Percentiles rank a stretch among this genome's conserved stretches.
Evolutionary conservation across 2,329 filamentous ascomycete genomes (phyloP).

Genomic region (Aspergillus sp.): DNA sequence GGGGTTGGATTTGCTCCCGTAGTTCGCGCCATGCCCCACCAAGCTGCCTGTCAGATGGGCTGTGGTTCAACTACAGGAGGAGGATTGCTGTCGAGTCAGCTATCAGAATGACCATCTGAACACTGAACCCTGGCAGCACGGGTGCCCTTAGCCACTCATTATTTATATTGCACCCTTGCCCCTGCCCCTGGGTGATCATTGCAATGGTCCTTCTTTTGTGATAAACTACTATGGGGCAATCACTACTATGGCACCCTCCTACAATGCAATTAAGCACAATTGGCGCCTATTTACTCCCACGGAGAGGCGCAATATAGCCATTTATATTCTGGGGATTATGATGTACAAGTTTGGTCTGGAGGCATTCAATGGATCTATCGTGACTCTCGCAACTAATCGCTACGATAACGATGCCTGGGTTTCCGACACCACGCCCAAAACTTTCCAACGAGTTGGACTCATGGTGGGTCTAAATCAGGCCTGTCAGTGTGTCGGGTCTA

Average conservation of each 20-base stretch:
- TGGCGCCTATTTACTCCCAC: conserved; percentile 14
- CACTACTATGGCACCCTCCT: conserved; percentile 14
- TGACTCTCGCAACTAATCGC: conserved; percentile 16
- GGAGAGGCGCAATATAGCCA: conserved; percentile 12
- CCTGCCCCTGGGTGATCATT: background rate
- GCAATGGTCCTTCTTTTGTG: background rate
- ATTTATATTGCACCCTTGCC: conserved; percentile 6
- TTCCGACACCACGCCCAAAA: conserved; percentile 11
- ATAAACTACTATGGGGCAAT: conserved; percentile 8
- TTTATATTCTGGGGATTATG: conserved; percentile 18
- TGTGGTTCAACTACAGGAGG: background rate
- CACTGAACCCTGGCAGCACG: background rate
- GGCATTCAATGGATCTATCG: conserved; percentile 18
- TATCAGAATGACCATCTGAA: background rate
- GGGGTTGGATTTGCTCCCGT: conserved; percentile 8
- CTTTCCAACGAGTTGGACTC: conserved; percentile 18
- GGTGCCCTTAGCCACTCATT: background rate
- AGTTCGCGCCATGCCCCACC: background rate
- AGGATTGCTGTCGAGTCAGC: background rate
- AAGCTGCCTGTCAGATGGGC: conserved; percentile 5
- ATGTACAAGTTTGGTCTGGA: conserved; percentile 18
- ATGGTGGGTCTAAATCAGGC: conserved; percentile 18
- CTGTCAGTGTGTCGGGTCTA: conserved; percentile 18
- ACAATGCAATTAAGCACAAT: conserved; percentile 5
- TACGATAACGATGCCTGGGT: conserved; percentile 18